Evolutionary conservation across 495 filamentous ascomycete species (phyloP), one percentile per base, ranked within the genome.

Genomic region (Mytilinidion resinicola): DNA sequence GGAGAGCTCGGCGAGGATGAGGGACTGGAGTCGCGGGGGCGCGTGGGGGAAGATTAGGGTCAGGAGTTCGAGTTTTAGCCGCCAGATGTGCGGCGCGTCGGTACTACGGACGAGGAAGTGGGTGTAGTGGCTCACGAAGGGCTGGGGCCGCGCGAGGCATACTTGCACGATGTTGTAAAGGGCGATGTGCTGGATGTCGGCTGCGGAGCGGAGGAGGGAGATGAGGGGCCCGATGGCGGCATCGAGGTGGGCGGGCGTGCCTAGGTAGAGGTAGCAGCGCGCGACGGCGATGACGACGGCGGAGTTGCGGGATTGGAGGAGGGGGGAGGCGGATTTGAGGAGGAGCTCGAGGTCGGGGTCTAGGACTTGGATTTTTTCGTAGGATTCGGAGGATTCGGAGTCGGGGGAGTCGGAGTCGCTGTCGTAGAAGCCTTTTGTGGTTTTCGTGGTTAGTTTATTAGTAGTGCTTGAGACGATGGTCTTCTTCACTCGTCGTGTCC

Each of bases 131-230:
- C 80, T 85, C 36, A 90, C 86, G 67, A 98, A 97, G 7, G 83
- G 78, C 46, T 84, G 77, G 0, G 93, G 88, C 20, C 80, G 74
- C 14, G 75, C 74, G 21, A 97, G 75, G 61, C 87, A 90, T 46
- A 97, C 87, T 38, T 87, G 85, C 50, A 96, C 89, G 59, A 98
- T 92, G 69, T 96, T 96, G 74, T 91, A 88, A 7, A 98, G 80
- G 9, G 88, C 91, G 54, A 96, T 81, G 62, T 91, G 84, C 65
- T 93, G 85, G 53, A 96, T 89, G 67, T 96, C 91, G 59, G 86
- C 83, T 11, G 89, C 84, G 34, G 85, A 85, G 41, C 93, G 84
- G 46, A 97, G 77, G 21, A 97, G 79, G 34, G 91, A 87, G 33
- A 96, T 80, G 14, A 98, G 75, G 1, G 92, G 92, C 0, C 91